Conservation (phyloP, 345 rosid species). For the Rhizophora apiculata region DNA sequence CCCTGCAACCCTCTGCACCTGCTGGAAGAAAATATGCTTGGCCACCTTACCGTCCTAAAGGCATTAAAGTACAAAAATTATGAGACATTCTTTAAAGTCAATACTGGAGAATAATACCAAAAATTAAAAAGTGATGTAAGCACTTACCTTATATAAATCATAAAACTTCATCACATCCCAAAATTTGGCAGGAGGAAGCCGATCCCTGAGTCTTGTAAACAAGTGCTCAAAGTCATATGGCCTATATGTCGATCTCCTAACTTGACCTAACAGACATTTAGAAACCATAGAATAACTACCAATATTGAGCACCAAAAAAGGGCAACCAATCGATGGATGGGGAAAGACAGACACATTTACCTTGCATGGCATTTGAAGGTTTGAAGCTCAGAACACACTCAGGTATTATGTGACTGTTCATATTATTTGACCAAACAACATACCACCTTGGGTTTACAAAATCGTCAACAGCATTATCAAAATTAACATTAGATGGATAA, state of each 20-base stretch:
- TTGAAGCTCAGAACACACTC: slow-evolving; percentile 49
- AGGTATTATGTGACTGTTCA: slow-evolving; percentile 44
- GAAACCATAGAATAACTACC: slow-evolving; percentile 2
- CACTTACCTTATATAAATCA: slow-evolving; percentile 30
- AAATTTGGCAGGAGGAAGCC: slow-evolving; percentile 36
- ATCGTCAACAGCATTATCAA: slow-evolving; percentile 47
- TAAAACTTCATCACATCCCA: slow-evolving; percentile 29
- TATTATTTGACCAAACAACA: slow-evolving; percentile 41
- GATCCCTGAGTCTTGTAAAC: slow-evolving; percentile 33
- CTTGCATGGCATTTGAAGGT: slow-evolving; percentile 23
- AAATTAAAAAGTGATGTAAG: no score
- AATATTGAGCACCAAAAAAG: background rate
- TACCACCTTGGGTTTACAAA: slow-evolving; percentile 36
- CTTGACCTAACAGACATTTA: slow-evolving; percentile 19
- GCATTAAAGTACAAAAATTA: background rate
- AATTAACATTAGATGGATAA: slow-evolving; percentile 33
- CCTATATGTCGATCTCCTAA: slow-evolving; percentile 4
- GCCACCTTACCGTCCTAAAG: background rate
- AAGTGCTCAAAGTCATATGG: slow-evolving; percentile 29
- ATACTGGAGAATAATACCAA: no score
- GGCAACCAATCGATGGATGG: background rate
- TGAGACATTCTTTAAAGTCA: background rate
- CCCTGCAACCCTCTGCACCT: background rate
- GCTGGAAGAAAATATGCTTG: background rate
- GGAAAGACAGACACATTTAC: slow-evolving; percentile 17